Conservation (phyloP, 2,329 filamentous ascomycete species). For the Rhinocladiella similis region DNA sequence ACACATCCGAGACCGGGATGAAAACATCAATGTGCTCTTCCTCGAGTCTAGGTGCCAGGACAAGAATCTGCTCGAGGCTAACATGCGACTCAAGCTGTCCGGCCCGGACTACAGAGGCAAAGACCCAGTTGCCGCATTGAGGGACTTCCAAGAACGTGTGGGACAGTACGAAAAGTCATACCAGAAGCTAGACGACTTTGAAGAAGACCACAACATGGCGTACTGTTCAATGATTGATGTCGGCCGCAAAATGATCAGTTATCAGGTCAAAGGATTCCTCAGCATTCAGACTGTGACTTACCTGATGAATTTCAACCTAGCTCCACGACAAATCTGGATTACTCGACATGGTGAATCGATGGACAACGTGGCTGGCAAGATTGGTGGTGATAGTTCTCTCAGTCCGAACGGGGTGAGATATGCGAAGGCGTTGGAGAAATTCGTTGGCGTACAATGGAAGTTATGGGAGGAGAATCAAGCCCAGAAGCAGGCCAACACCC, state of each 20-base stretch:
- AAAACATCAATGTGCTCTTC: slow-evolving; percentile 85
- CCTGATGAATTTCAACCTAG: slow-evolving; percentile 93
- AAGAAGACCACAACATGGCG: slow-evolving; percentile 86
- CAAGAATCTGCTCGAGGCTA: slow-evolving; percentile 80
- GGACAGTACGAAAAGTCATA: slow-evolving; percentile 93
- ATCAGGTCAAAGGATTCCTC: slow-evolving; percentile 87
- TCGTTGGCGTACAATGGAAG: slow-evolving; percentile 77
- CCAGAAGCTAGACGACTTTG: slow-evolving; percentile 82
- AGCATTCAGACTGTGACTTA: slow-evolving; percentile 92
- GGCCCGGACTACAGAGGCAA: slow-evolving; percentile 95
- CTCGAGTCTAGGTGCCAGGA: slow-evolving; percentile 94
- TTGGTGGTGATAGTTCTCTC: slow-evolving; percentile 85
- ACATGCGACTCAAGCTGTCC: slow-evolving; percentile 94
- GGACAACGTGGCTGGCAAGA: slow-evolving; percentile 84
- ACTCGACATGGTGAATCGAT: slow-evolving; percentile 88
- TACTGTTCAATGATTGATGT: slow-evolving; percentile 99
- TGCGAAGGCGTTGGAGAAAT: slow-evolving; percentile 74
- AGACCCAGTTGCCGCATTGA: slow-evolving; percentile 79
- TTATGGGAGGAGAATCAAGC: slow-evolving; percentile 83
- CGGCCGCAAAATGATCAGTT: slow-evolving; percentile 86
- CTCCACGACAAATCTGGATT: slow-evolving; percentile 96
- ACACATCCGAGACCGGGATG: slow-evolving; percentile 76
- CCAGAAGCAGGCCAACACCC: slow-evolving; percentile 71
- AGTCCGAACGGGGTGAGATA: slow-evolving; percentile 80
- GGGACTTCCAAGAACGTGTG: slow-evolving; percentile 90